Evolutionary conservation across 306 rosid genomes (phyloP), one percentile per base, ranked within the genome.

Genomic region (Gleditsia sinensis): DNA sequence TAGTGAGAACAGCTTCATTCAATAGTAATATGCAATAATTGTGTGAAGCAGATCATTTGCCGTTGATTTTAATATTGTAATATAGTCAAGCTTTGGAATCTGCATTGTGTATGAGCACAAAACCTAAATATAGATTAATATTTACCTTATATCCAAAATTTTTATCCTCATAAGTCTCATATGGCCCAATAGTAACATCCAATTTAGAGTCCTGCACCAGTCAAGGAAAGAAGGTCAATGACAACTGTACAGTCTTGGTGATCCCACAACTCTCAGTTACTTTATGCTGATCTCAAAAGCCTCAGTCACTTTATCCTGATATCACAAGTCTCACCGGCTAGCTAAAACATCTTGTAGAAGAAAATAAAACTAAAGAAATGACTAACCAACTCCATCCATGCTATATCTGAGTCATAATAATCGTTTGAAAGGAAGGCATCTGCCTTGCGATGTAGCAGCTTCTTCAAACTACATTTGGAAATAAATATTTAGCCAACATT

Each of bases 311-410:
- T n/a, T n/a, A n/a, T n/a, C n/a, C n/a, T n/a, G n/a, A n/a, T n/a
- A n/a, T n/a, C n/a, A n/a, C 25, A 40, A 37, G 30, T 68, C 58
- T 68, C 49, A 40, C 53, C 7, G 45, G 23, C 57, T 75, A 54
- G 33, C n/a, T n/a, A n/a, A n/a, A n/a, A n/a, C 49, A 20, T 65
- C 3, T 37, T 51, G 36, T 34, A 67, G 48, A 46, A 50, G 37
- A 37, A 74, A 69, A 54, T 69, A 33, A 69, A 51, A 72, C 33
- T 20, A 54, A 42, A 71, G 62, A 80, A 68, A 72, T 12, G 33
- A 91, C 97, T 72, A 75, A 94, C 98, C 98, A 94, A 87, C 78
- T 86, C 87, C 91, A 91, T 88, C 98, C 98, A 94, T 21, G 96
- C 95, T 66, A 94, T 72, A 78, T 94, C 97, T 3, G 98, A 94